phyloP scores from a whole-genome alignment of 225 moss, liverwort and hornwort species.

The Physcomitrellopsis africana region DNA sequence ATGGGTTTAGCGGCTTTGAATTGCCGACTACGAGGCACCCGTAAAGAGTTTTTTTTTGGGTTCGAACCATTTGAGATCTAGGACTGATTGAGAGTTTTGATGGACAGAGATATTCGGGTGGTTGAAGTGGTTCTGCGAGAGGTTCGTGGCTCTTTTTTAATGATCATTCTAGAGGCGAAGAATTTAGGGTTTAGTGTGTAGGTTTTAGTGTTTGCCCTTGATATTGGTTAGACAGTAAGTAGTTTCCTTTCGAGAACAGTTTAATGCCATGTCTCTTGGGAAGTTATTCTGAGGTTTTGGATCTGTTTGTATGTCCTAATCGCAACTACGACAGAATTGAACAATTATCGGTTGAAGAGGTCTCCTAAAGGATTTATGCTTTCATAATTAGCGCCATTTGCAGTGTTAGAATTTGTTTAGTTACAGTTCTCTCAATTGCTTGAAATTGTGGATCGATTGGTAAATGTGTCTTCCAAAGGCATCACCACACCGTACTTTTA shows the following conservation, averaged over 20 bases:
- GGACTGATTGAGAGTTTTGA: background rate
- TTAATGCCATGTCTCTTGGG: background rate
- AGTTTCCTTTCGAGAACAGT: background rate
- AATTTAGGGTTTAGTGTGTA: background rate
- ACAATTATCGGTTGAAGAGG: background rate
- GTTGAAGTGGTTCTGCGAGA: background rate
- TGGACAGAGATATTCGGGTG: background rate
- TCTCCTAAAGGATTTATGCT: background rate
- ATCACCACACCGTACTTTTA: background rate
- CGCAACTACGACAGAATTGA: background rate
- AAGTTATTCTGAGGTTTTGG: background rate
- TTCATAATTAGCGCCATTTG: background rate
- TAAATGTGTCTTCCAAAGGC: background rate
- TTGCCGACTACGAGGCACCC: slow-evolving; percentile 1
- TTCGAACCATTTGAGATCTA: slow-evolving; percentile 14
- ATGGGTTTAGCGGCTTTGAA: background rate
- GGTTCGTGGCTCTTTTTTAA: background rate
- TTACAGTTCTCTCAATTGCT: background rate
- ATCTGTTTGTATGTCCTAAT: background rate
- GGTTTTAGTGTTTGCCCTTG: background rate
- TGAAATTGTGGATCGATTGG: background rate
- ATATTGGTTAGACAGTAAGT: background rate
- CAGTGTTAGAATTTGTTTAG: background rate
- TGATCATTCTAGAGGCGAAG: background rate
- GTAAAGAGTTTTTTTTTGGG: background rate